These are phyloP conservation scores for Hymenochaete sp. DNA, from an alignment of 1,284 basidiomycete genomes.

Conservation along the genomic window DNA sequence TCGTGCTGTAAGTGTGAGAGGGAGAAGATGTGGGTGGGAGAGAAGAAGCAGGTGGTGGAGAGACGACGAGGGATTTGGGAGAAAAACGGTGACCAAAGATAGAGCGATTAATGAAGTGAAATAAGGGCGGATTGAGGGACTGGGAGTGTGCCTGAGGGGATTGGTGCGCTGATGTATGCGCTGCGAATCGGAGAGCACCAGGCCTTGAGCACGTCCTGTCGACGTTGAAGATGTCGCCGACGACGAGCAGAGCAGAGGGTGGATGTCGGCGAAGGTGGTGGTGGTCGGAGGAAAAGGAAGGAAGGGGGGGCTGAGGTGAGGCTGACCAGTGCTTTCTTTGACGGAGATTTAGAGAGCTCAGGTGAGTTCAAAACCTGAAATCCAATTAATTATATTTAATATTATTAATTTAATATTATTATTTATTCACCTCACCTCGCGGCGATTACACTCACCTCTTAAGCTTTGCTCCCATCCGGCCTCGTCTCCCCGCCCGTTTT, in stretches of 20 bases:
- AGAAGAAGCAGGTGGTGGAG: background rate
- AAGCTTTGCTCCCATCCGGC: too few species aligned
- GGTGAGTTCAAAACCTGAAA: too few species aligned
- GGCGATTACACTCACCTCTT: background rate
- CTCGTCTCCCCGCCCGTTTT: too few species aligned
- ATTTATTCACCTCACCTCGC: background rate
- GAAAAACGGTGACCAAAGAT: too few species aligned
- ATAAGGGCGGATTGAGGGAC: background rate
- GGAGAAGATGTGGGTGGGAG: background rate
- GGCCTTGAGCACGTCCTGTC: background rate
- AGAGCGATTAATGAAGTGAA: too few species aligned
- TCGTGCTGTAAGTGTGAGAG: background rate
- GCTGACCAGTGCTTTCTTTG: too few species aligned
- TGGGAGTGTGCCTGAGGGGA: background rate
- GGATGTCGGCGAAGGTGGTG: constrained; percentile 7
- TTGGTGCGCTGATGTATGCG: too few species aligned
- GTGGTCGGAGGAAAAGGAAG: background rate
- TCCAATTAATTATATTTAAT: too few species aligned
- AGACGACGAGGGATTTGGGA: background rate
- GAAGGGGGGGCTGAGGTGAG: background rate
- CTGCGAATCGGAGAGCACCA: background rate
- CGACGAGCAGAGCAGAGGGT: constrained; percentile 2
- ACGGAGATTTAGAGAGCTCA: too few species aligned
- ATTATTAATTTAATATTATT: constrained; percentile 3
- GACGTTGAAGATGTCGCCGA: background rate